A percentile compares a stretch with the other conserved stretches of the same genome.
Conservation (phyloP, 371 early-diverging fungal species). For the Mortierella polycephala region DNA sequence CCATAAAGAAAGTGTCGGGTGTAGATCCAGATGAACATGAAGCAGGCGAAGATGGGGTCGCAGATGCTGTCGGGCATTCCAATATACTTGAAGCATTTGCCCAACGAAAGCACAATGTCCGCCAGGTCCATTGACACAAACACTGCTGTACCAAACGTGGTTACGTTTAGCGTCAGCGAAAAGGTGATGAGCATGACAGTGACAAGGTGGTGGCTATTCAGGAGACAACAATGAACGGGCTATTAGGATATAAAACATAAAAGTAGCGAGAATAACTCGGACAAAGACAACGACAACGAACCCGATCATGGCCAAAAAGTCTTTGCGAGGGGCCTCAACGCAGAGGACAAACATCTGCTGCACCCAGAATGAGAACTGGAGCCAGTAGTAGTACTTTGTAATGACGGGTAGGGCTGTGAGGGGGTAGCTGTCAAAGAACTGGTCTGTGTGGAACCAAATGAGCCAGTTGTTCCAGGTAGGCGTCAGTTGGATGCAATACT, state of each 20-base stretch:
- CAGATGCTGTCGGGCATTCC: conserved; percentile 56
- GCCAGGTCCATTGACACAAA: conserved; percentile 69
- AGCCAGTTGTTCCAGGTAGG: conserved; percentile 46
- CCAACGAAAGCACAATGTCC: conserved; percentile 64
- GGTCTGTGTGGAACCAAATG: conserved; percentile 70
- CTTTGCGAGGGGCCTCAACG: conserved; percentile 68
- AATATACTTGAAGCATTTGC: conserved; percentile 66
- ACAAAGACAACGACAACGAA: neutral
- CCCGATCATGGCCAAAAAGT: conserved; percentile 61
- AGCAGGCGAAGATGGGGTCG: conserved; percentile 62
- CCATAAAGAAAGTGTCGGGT: conserved; percentile 70
- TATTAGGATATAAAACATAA: neutral
- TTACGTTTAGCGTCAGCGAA: conserved; percentile 63
- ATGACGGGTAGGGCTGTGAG: conserved; percentile 61
- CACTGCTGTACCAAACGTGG: conserved; percentile 66
- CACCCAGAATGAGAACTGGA: conserved; percentile 67
- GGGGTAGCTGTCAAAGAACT: conserved; percentile 76
- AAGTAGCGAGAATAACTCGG: neutral
- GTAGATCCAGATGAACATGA: conserved; percentile 66
- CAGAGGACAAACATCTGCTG: conserved; percentile 64
- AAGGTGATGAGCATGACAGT: conserved; percentile 61
- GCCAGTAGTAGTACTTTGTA: conserved; percentile 65
- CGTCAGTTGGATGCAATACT: conserved; percentile 47
- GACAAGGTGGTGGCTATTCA: conserved; percentile 63
- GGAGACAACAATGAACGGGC: neutral